These are phyloP conservation scores for Cucurbita moschata DNA, from an alignment of 306 rosid species.

Conservation along the genomic window DNA sequence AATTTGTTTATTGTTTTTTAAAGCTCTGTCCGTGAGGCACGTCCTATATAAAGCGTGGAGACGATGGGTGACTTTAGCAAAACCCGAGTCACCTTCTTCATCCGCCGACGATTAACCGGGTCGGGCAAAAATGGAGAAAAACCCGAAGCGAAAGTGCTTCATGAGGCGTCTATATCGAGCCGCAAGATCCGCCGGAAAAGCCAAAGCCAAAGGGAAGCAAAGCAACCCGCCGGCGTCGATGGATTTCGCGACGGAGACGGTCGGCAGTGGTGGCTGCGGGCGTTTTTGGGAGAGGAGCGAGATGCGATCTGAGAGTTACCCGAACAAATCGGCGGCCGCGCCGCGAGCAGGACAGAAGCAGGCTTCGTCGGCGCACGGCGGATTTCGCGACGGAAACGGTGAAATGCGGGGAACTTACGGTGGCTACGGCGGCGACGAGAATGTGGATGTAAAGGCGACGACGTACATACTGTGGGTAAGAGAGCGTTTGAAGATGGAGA, in stretches of 20 bases:
- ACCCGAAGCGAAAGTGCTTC: constrained; percentile 13
- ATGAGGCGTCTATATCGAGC: constrained; percentile 7
- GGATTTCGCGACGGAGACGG: too few relatives aligned
- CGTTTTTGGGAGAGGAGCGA: background rate
- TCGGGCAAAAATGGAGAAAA: constrained; percentile 8
- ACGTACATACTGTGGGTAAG: constrained; percentile 11
- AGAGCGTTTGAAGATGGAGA: constrained; percentile 17
- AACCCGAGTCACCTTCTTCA: background rate
- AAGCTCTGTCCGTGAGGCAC: background rate
- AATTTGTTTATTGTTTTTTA: too few relatives aligned
- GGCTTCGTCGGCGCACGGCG: background rate
- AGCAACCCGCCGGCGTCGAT: background rate
- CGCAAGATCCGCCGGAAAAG: constrained; percentile 1
- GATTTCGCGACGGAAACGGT: background rate
- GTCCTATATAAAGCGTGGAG: background rate
- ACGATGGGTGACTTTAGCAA: background rate
- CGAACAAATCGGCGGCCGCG: background rate
- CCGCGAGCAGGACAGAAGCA: background rate
- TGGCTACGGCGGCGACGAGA: constrained; percentile 6
- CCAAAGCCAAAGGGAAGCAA: constrained; percentile 8
- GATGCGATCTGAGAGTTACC: background rate
- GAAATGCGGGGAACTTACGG: background rate
- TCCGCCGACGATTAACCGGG: background rate
- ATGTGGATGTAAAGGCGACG: constrained; percentile 14
- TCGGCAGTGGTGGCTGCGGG: too few relatives aligned